Base-by-base conservation (phyloP, 495 filamentous ascomycete species). In the Neurospora cerealis region DNA sequence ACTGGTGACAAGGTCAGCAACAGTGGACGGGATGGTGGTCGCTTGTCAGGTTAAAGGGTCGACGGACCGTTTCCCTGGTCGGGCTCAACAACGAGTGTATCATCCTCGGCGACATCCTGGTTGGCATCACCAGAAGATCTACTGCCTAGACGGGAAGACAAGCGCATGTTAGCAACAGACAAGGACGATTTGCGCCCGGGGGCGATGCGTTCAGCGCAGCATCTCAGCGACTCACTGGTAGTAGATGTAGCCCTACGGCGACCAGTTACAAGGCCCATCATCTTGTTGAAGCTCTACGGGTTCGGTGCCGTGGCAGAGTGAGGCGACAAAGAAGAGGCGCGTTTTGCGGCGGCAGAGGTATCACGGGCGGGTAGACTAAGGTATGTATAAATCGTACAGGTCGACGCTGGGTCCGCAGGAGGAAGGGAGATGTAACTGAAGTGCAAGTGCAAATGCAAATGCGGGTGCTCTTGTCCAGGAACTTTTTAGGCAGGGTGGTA, bases 21-120 rank as follows among this genome's bases (percentile, higher is more conserved):
- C 48, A 15, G 21, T 48, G 24, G 19, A 15, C 4, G 10, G 40
- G 38, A n/a, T 28, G 13, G 2, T 6, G 42, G 54, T 24, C 36
- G 54, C 28, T 21, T 39, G 41, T 21, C 24, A 15, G 60, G 6
- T 40, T 34, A 71, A 71, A 42, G 19, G 73, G 54, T 24, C 74
- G 39, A 85, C 88, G 77, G 41, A 92, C 89, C 88, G 81, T 89
- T 93, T 75, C 90, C 90, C 83, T 93, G 90, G 36, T 92, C 91
- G 40, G 91, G 85, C 81, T 94, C 93, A 72, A 95, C 91, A 46
- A 92, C 84, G 54, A 82, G 83, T 70, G 88, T 91, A 80, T 96
- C 94, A 80, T 96, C 93, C 69, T 96, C 90, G 70, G 78, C 84
- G 2, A 38, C 21, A 11, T 82, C 81, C 32, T 74, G 76, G 28